Base-by-base conservation (phyloP, 1,139 yeast genomes). In the Lodderomyces metapsilosis region DNA sequence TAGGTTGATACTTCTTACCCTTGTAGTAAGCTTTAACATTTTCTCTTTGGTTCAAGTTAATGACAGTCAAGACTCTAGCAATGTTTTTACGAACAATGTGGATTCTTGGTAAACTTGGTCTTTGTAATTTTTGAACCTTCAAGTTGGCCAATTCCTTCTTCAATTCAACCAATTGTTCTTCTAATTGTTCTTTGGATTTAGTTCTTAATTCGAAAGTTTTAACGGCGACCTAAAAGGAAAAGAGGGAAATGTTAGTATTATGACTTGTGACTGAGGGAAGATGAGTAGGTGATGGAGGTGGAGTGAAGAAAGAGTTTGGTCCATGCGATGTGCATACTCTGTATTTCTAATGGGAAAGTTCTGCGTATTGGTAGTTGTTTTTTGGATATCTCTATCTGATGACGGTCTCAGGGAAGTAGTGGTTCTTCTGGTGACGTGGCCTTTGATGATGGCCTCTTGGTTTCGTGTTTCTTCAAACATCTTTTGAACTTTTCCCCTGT, bases 171-270 rank as follows among this genome's bases (percentile, higher is more conserved):
- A 92, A 88, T 80, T 91, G 95, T 66, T 77, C 74, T 78, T 88
- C 92, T 74, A 92, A 89, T 78, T 89, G 92, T 61, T 88, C 94
- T 88, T 91, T 91, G 71, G 96, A 86, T 80, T 89, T 88, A 73
- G 95, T 84, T 79, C 96, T 88, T 74, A 94, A 86, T 83, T 91
- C 97, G 82, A 78, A 88, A 78, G 95, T 83, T 78, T 86, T 89
- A 71, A 88, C 79, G 73, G 88, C 91, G 76, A 94, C 92, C 95
- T 84, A 62, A 43, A 31, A 34, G 16, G 12, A 62, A 43, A 31
- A 34, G 16, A 17, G 23, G 18, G 16, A 23, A 20, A 13, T 16
- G 41, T 38, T 35, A 37, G 35, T 37, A 31, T 24, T 8, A n/a
- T 18, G 27, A n/a, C n/a, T n/a, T 20, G 5, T 20, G 22, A 20